Conservation (phyloP, 306 rosid species). For the Trichosanthes cucumerina region DNA sequence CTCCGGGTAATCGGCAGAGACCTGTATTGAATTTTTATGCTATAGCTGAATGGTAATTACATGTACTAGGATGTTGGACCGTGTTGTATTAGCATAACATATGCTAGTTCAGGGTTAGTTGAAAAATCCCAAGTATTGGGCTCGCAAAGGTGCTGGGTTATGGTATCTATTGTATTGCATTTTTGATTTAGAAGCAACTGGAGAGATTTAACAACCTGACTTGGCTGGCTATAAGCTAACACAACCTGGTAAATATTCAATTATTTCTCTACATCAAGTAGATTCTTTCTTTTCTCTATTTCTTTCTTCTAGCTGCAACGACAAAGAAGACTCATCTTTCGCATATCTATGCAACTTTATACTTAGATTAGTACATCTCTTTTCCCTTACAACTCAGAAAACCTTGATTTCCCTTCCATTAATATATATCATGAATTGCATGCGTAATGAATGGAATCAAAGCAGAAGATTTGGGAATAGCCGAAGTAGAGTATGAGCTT, state of each 20-base stretch:
- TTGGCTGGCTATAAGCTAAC: conserved; percentile 1
- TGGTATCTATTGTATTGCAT: neutral
- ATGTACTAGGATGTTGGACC: neutral
- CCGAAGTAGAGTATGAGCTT: no score
- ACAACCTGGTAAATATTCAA: neutral
- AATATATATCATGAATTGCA: no score
- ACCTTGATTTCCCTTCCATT: no score
- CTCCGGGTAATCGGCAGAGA: neutral
- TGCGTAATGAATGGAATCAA: no score
- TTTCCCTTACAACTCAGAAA: no score
- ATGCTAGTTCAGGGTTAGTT: neutral
- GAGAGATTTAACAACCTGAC: neutral
- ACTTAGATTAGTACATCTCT: neutral
- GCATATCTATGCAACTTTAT: neutral
- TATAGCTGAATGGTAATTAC: neutral
- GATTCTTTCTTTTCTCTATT: neutral
- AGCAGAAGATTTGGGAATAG: no score
- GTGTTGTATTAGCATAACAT: neutral
- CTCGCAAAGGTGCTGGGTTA: neutral
- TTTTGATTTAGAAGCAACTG: neutral
- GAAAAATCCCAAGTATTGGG: neutral
- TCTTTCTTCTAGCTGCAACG: neutral
- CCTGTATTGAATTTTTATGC: neutral
- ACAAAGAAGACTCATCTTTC: neutral
- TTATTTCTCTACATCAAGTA: neutral